Percentiles rank a stretch among this genome's conserved stretches.
These are phyloP conservation scores for Zea mays DNA, from an alignment of 176 grass and related monocot species.

Conservation along the genomic window Zm-B73-REFERENCE-NAM-5.0 NC_050105.1:122836501-122837000, in stretches of 20 bases:
- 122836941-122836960: fast-evolving
- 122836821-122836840: not conserved
- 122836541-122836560: conserved; percentile 71
- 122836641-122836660: not conserved
- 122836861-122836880: fast-evolving
- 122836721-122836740: not conserved
- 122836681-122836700: not conserved
- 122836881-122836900: not conserved
- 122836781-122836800: conserved; percentile 88
- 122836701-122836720: not conserved
- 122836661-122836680: not conserved
- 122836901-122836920: not conserved
- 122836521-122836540: conserved; percentile 25
- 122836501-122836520: conserved; percentile 65
- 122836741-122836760: conserved; percentile 42
- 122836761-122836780: conserved; percentile 41
- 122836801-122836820: conserved; percentile 49
- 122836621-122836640: conserved; percentile 78
- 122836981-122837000: not conserved
- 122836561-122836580: conserved; percentile 74
- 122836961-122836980: not conserved
- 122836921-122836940: not conserved
- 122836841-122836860: fast-evolving
- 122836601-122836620: conserved; percentile 93
- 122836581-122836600: conserved; percentile 77